Percentiles rank a stretch among this genome's conserved stretches.
These are phyloP conservation scores for Clonostachys rosea DNA, from an alignment of 2,329 filamentous ascomycete species.

Conservation along the genomic window DNA sequence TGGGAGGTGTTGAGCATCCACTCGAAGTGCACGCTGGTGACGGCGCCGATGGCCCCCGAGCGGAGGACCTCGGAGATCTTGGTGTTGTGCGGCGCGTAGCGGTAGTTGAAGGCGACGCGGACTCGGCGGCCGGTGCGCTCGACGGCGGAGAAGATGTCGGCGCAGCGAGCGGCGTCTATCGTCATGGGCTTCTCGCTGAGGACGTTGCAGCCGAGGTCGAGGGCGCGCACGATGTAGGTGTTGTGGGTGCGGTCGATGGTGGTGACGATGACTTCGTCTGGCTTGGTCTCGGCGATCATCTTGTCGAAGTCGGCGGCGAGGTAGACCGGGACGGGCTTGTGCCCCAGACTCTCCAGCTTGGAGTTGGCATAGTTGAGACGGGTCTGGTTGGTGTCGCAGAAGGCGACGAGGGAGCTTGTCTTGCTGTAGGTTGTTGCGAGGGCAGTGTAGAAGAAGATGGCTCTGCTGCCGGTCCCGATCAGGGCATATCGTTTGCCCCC, in stretches of 20 bases:
- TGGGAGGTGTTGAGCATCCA: conserved; percentile 60
- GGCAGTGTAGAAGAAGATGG: conserved; percentile 57
- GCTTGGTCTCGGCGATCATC: conserved; percentile 51
- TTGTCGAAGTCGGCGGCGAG: conserved; percentile 48
- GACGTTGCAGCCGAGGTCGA: conserved; percentile 55
- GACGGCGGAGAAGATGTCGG: conserved; percentile 48
- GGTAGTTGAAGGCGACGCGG: conserved; percentile 60
- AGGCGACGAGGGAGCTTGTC: conserved; percentile 46
- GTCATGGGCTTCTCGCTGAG: conserved; percentile 66
- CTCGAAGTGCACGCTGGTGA: conserved; percentile 57
- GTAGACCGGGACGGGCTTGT: conserved; percentile 46
- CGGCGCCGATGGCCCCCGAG: conserved; percentile 49
- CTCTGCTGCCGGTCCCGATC: conserved; percentile 54
- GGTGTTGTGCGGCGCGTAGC: conserved; percentile 62
- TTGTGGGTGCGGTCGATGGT: conserved; percentile 60
- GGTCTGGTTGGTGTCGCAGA: conserved; percentile 58
- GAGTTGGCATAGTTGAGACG: conserved; percentile 52
- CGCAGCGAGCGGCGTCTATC: conserved; percentile 49
- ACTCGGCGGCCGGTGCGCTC: conserved; percentile 41
- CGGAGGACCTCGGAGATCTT: conserved; percentile 49
- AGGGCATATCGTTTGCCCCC: conserved; percentile 42
- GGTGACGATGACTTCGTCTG: conserved; percentile 58
- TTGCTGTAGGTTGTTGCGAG: conserved; percentile 46
- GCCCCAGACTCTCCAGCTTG: conserved; percentile 38
- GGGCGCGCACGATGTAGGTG: conserved; percentile 52